phyloP scores from a whole-genome alignment of 2,329 filamentous ascomycete species.

The Fusarium hainanense region DNA sequence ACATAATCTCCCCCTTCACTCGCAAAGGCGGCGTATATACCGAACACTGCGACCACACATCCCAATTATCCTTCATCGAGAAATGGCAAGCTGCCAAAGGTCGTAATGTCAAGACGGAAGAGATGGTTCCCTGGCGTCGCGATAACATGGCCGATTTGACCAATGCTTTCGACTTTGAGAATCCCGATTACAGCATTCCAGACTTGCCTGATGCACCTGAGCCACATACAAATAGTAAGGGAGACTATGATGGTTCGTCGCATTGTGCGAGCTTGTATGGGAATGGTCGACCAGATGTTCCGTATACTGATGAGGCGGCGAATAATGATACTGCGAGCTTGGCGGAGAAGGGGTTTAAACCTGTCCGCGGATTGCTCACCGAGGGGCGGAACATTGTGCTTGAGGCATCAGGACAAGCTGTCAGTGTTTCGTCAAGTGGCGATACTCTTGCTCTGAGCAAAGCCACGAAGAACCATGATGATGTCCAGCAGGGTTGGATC shows the following conservation, averaged over 20 bases:
- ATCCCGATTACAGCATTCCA: background rate
- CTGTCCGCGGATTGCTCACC: slow-evolving; percentile 1
- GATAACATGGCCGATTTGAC: slow-evolving; percentile 17
- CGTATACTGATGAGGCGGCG: background rate
- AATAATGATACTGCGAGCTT: slow-evolving; percentile 2
- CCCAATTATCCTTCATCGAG: background rate
- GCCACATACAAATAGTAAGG: background rate
- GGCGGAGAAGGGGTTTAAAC: slow-evolving; percentile 1
- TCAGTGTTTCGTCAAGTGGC: background rate
- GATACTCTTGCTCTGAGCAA: background rate
- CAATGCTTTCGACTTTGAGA: slow-evolving; percentile 16
- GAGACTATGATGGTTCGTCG: slow-evolving; percentile 4
- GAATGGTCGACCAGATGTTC: background rate
- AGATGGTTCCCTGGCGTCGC: slow-evolving; percentile 11
- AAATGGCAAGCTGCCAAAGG: slow-evolving; percentile 21
- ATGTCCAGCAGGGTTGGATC: slow-evolving; percentile 1
- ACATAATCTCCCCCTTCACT: slow-evolving; percentile 11
- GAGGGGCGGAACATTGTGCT: background rate
- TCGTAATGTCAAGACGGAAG: background rate
- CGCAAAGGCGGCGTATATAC: slow-evolving; percentile 15
- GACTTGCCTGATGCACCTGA: background rate
- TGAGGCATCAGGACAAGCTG: background rate
- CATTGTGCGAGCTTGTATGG: slow-evolving; percentile 2
- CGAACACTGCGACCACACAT: slow-evolving; percentile 12
- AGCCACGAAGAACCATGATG: background rate